Conservation (phyloP, 2,329 filamentous ascomycete species). For the Chaetomium olivaceum region DNA sequence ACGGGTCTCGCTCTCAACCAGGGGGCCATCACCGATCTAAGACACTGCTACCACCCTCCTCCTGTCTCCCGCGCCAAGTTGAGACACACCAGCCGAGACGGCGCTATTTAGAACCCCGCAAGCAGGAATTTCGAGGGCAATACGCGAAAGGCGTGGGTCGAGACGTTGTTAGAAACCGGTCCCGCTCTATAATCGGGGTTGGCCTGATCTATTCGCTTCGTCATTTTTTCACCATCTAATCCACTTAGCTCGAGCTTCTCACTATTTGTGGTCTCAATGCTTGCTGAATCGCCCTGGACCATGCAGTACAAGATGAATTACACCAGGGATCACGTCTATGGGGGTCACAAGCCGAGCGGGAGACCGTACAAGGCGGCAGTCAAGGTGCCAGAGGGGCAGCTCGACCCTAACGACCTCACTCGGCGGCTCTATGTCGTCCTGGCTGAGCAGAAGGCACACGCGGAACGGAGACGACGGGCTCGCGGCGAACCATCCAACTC, state of each 20-base stretch:
- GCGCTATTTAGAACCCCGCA: slow-evolving; percentile 10
- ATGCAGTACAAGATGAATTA: slow-evolving; percentile 32
- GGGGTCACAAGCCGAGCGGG: slow-evolving; percentile 9
- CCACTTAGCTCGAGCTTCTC: not conserved
- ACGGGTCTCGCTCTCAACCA: not conserved
- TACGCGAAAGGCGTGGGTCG: not conserved
- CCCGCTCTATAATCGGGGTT: not conserved
- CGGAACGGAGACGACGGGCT: slow-evolving; percentile 39
- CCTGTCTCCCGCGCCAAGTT: not conserved
- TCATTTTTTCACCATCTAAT: not conserved
- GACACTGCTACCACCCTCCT: not conserved
- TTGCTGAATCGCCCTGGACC: slow-evolving; percentile 12
- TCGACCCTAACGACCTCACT: slow-evolving; percentile 58
- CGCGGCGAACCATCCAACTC: not conserved
- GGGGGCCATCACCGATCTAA: not conserved
- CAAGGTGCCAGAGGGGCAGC: slow-evolving; percentile 36
- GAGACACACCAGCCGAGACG: not conserved
- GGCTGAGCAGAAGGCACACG: slow-evolving; percentile 49
- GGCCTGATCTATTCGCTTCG: not conserved
- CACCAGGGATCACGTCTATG: slow-evolving; percentile 23
- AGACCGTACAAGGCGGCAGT: not conserved
- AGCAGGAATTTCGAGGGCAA: not conserved
- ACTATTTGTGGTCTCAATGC: slow-evolving; percentile 2
- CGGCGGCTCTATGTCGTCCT: slow-evolving; percentile 54
- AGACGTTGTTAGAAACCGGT: not conserved